Base-by-base conservation (phyloP, 164 flowering plant genomes). In the Liquidambar formosana region DNA sequence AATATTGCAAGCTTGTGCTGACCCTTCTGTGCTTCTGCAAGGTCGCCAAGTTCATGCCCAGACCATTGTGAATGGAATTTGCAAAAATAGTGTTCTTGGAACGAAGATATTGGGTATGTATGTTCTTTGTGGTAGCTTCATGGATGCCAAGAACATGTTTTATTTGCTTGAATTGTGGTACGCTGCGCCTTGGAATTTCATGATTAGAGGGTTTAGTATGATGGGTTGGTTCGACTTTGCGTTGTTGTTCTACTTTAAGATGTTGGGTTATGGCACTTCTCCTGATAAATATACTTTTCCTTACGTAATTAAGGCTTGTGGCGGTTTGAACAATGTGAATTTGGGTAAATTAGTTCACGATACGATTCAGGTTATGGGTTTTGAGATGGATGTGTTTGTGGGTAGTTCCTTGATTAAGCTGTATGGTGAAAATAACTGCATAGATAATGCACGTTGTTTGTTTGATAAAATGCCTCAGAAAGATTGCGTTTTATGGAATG, bases 241-340 rank as follows among this genome's bases (percentile, higher is more conserved):
- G 3, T 23, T 93, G 70, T 65, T 83, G 85, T 81, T 86, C 65
- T 93, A 83, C 76, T 86, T 89, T 28, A 91, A 91, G 89, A 91
- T 93, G 97, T 73, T 93, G 71, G 75, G 81, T 43, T 73, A 38
- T 73, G 89, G 88, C 5, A 73, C 82, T 75, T 73, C 26, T 1
- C 95, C 97, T 22, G 96, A 92, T 78, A 91, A 78, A 70, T 89
- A 84, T 73, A 94, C 95, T 19, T 90, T 89, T 65, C 91, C 95
- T 23, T 80, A 81, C 72, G 85, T 92, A 23, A 73, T 94, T 67
- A 92, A 92, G 71, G 92, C 91, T 53, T 92, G 97, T 71, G 60
- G 81, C 72, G 81, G 84, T 54, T 77, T 92, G 78, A 67, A 65
- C 21, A 82, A 83, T 70, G 64, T 85, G 52, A 70, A 64, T 6